Percentiles rank a stretch among this genome's conserved stretches.
These are phyloP conservation scores for Phytophthora aleatoria DNA, from an alignment of 352 stramenopile species.

Conservation along the genomic window DNA sequence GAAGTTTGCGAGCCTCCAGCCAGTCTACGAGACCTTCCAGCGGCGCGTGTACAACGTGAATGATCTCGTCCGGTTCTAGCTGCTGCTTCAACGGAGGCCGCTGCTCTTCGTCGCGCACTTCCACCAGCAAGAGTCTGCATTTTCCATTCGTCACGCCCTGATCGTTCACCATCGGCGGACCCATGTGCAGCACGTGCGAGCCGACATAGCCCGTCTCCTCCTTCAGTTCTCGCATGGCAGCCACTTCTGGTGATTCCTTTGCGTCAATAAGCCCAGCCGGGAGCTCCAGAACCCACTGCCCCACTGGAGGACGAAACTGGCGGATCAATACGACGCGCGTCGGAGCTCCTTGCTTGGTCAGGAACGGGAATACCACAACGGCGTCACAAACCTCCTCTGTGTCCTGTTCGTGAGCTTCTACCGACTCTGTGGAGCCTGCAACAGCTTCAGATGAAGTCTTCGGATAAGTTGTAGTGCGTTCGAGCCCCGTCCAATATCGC, in stretches of 20 bases:
- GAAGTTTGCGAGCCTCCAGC: conserved; percentile 44
- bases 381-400: conserved; percentile 55
- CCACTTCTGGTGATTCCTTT: conserved; percentile 69
- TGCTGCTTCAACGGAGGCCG: conserved; percentile 38
- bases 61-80: conserved; percentile 75
- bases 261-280: conserved; percentile 92
- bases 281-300: conserved; percentile 89
- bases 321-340: conserved; percentile 81
- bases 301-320: conserved; percentile 90
- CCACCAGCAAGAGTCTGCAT: conserved; percentile 65
- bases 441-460: conserved; percentile 5
- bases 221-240: conserved; percentile 82
- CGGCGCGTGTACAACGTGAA: conserved; percentile 63
- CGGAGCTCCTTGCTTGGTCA: conserved; percentile 38
- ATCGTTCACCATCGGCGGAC: conserved; percentile 82
- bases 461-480: conserved; percentile 72
- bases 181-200: conserved; percentile 67
- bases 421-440: not conserved
- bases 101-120: conserved; percentile 56
- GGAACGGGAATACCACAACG: conserved; percentile 78
- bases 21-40: conserved; percentile 70
- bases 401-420: conserved; percentile 1
- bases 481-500: conserved; percentile 66
- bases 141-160: conserved; percentile 80
- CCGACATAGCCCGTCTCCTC: conserved; percentile 92